phyloP scores from a whole-genome alignment of 2,329 filamentous ascomycete species.

The Bipolaris oryzae region DNA sequence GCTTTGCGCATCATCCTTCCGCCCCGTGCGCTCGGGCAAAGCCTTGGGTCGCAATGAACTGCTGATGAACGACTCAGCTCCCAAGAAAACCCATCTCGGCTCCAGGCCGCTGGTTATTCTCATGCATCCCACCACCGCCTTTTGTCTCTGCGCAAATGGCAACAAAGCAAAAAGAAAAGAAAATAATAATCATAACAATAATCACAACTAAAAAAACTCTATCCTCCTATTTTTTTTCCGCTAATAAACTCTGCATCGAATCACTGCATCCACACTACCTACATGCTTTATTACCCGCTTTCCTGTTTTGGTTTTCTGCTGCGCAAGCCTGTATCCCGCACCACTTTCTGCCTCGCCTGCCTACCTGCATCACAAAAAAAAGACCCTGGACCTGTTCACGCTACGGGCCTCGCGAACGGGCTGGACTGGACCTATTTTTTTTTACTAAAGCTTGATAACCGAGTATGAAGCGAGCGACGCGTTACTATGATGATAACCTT shows the following conservation, averaged over 20 bases:
- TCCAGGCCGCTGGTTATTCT: background rate
- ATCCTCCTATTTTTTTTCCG: too few relatives aligned
- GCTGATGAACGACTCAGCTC: conserved; percentile 2
- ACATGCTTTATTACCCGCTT: too few relatives aligned
- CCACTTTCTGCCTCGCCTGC: background rate
- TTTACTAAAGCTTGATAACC: too few relatives aligned
- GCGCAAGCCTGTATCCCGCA: background rate
- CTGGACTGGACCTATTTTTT: background rate
- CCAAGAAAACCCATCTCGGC: conserved; percentile 2
- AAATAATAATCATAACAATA: too few relatives aligned
- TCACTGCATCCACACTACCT: too few relatives aligned
- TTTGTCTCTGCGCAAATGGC: too few relatives aligned
- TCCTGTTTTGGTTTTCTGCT: background rate
- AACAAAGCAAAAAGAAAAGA: too few relatives aligned
- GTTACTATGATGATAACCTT: too few relatives aligned
- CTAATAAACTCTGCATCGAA: too few relatives aligned
- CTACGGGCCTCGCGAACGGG: conserved; percentile 8
- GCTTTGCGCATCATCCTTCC: conserved; percentile 23
- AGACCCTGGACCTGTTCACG: conserved; percentile 10
- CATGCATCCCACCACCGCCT: background rate
- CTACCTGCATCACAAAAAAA: background rate
- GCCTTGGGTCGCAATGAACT: background rate
- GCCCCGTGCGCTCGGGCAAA: conserved; percentile 15
- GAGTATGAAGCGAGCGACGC: too few relatives aligned
- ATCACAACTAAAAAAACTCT: too few relatives aligned